Evolutionary conservation across 129 eudicot species (phyloP), one percentile per base, ranked within the genome.

Genomic region (Chrysanthemum makinoi): DNA sequence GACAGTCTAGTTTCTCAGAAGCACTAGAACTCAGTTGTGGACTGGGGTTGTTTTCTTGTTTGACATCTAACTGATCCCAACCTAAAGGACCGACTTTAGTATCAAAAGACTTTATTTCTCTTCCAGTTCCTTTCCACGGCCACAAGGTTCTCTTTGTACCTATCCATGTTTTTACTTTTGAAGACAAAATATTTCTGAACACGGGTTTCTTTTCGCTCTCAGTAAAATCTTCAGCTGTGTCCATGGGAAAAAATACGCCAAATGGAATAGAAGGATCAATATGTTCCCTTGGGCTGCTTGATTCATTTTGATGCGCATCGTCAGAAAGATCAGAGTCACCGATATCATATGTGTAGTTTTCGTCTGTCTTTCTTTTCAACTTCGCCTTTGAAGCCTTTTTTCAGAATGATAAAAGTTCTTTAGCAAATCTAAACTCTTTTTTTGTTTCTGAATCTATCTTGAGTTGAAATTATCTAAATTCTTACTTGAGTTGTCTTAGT

Each of bases 111-210:
- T 39, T 39, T 39, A 7, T 39, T 39, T 39, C 46, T 39, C 46
- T 39, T 39, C 46, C 10, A 39, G 46, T 7, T 39, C 46, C 46
- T 39, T 39, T 39, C 46, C 46, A 39, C 10, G 46, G 46, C 46
- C 46, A 39, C 46, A 39, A 39, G 46, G 46, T 79, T 20, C 72
- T 71, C 66, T 71, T 86, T 77, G 78, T 84, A 62, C 75, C 77
- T 52, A 89, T 89, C 93, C 80, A 89, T 18, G 83, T 88, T 78
- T 89, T 90, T 14, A 88, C 93, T 65, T 84, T 86, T 28, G 90
- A 81, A 75, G 82, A 60, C 55, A 86, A 69, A 50, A 81, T 80
- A 61, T 75, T 84, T 20, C 83, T 81, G 48, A 89, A 83, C 51
- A 70, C 82, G 11, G 80, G 62, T 80, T 82, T 89, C n/a, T 77